phyloP scores from a whole-genome alignment of 2,329 filamentous ascomycete species.

The Pestalotiopsis sp. region DNA sequence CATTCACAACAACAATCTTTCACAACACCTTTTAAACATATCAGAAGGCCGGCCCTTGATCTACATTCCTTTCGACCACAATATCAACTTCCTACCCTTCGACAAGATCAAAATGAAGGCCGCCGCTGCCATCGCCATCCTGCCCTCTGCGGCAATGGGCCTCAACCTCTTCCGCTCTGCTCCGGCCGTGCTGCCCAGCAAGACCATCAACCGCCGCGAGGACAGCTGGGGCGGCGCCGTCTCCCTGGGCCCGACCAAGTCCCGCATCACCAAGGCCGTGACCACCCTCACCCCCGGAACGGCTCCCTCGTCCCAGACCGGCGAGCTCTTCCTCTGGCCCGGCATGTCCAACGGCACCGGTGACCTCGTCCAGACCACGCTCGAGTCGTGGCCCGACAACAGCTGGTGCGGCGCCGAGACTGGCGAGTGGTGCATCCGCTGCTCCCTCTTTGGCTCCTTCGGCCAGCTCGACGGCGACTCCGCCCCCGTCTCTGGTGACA shows the following conservation, averaged over 20 bases:
- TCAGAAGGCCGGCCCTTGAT: neutral
- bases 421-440: constrained; percentile 13
- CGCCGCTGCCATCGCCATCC: neutral
- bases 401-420: constrained; percentile 12
- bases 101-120: constrained; percentile 1
- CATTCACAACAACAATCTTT: neutral
- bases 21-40: neutral
- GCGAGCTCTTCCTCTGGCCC: constrained; percentile 8
- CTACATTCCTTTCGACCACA: neutral
- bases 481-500: constrained; percentile 1
- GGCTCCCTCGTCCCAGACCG: neutral
- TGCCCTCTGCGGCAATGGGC: constrained; percentile 4
- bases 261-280: constrained; percentile 10
- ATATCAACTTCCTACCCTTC: neutral
- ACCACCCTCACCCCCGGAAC: neutral
- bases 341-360: constrained; percentile 13
- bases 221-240: constrained; percentile 12
- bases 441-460: constrained; percentile 13
- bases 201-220: constrained; percentile 7
- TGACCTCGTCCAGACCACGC: constrained; percentile 11
- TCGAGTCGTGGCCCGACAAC: constrained; percentile 14
- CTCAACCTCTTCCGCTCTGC: constrained; percentile 10
- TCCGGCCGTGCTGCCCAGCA: neutral
- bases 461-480: constrained; percentile 11
- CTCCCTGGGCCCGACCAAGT: constrained; percentile 12